These are phyloP conservation scores for Chaetomium fimeti DNA, from an alignment of 495 filamentous ascomycete genomes.

Conservation along the genomic window DNA sequence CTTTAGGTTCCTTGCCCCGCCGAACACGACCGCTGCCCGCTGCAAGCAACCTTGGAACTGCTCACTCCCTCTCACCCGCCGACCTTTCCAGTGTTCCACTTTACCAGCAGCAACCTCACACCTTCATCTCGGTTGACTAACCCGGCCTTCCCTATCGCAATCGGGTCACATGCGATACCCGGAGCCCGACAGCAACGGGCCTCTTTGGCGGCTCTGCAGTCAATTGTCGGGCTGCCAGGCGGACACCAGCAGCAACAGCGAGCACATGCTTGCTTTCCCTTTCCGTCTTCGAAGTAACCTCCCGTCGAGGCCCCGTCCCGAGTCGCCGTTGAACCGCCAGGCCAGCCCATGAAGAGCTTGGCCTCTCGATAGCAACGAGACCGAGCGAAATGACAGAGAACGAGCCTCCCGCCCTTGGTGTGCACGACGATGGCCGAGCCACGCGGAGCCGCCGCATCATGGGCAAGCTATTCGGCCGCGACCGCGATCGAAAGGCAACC, in stretches of 20 bases:
- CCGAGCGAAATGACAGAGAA: constrained; percentile 45
- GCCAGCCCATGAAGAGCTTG: constrained; percentile 28
- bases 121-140: constrained; percentile 15
- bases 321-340: constrained; percentile 4
- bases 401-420: constrained; percentile 36
- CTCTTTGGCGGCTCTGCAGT: constrained; percentile 25
- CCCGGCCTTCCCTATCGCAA: constrained; percentile 9
- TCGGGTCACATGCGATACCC: constrained; percentile 22
- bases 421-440: constrained; percentile 38
- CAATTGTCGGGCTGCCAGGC: constrained; percentile 26
- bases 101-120: constrained; percentile 3
- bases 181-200: constrained; percentile 19
- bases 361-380: constrained; percentile 16
- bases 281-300: constrained; percentile 13
- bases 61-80: constrained; percentile 1
- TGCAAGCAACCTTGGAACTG: too few relatives aligned
- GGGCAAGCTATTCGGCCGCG: constrained; percentile 49
- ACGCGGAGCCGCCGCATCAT: constrained; percentile 48
- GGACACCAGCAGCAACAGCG: constrained; percentile 2
- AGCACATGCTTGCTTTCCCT: constrained; percentile 23
- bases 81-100: constrained; percentile 12
- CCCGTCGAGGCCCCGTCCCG: not conserved
- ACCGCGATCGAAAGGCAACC: constrained; percentile 42
- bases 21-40: constrained; percentile 12
- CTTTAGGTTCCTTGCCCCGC: constrained; percentile 21